These are phyloP conservation scores for Dioscorea zingiberensis DNA, from an alignment of 106 monocot genomes.

Conservation along the genomic window DNA sequence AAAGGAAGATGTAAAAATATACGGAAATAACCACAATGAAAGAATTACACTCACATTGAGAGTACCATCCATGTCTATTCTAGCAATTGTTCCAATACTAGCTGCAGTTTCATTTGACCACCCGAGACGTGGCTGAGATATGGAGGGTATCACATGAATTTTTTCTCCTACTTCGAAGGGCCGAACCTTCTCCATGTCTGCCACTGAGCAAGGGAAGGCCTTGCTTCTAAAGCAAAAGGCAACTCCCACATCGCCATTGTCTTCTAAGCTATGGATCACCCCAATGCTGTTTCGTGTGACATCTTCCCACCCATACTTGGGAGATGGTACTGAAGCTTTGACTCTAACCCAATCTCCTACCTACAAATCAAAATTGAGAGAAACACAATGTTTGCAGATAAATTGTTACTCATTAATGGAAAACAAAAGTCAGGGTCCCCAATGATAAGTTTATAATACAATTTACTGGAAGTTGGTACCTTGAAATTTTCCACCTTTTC, in stretches of 20 bases:
- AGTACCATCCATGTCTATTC: constrained; percentile 99
- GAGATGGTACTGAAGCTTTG: constrained; percentile 87
- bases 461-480: constrained; percentile 25
- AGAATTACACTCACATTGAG: constrained; percentile 51
- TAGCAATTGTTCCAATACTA: constrained; percentile 66
- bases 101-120: constrained; percentile 97
- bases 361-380: constrained; percentile 23
- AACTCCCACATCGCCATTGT: constrained; percentile 89
- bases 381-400: no score
- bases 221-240: constrained; percentile 88
- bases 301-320: constrained; percentile 99
- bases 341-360: constrained; percentile 97
- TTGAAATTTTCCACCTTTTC: constrained; percentile 94
- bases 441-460: neutral
- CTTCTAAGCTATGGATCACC: constrained; percentile 87
- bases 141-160: constrained; percentile 69
- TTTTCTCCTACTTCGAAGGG: constrained; percentile 79
- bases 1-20: neutral
- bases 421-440: no score
- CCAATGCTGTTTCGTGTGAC: constrained; percentile 85
- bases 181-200: constrained; percentile 89
- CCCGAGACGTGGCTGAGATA: constrained; percentile 76
- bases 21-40: neutral
- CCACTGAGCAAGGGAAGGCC: constrained; percentile 80
- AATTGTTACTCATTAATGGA: no score